Conservation (phyloP, 2,329 filamentous ascomycete genomes). For the Hypoxylon sp. region DNA sequence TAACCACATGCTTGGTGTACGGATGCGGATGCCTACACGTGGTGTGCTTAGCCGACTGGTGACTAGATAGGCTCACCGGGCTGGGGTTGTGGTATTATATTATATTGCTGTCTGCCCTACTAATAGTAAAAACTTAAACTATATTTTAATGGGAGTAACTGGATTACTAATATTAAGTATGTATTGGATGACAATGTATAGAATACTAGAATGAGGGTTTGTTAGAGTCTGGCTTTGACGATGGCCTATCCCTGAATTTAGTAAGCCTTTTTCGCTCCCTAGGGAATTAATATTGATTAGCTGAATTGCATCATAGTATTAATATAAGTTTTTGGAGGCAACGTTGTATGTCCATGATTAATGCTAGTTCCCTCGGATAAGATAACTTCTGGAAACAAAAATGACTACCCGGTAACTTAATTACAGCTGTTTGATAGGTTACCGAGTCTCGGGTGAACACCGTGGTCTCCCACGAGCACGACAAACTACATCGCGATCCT, state of each 20-base stretch:
- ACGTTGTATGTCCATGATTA: background rate
- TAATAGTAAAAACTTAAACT: background rate
- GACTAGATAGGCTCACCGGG: background rate
- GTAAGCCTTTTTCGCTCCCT: background rate
- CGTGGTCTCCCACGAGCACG: background rate
- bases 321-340: background rate
- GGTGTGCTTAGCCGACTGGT: constrained; percentile 20
- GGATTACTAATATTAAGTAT: background rate
- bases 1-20: constrained; percentile 5
- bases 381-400: background rate
- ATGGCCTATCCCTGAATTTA: background rate
- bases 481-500: constrained; percentile 20
- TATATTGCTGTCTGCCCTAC: background rate
- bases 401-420: background rate
- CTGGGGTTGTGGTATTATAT: background rate
- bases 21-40: constrained; percentile 31
- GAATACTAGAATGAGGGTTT: background rate
- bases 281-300: background rate
- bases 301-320: background rate
- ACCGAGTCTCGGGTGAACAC: background rate
- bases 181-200: too few relatives aligned
- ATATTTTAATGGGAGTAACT: background rate
- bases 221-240: background rate
- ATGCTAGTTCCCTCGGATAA: background rate
- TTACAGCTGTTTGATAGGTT: background rate